Evolutionary conservation across 495 filamentous ascomycete genomes (phyloP).

Genomic region (Glonium stellatum): DNA sequence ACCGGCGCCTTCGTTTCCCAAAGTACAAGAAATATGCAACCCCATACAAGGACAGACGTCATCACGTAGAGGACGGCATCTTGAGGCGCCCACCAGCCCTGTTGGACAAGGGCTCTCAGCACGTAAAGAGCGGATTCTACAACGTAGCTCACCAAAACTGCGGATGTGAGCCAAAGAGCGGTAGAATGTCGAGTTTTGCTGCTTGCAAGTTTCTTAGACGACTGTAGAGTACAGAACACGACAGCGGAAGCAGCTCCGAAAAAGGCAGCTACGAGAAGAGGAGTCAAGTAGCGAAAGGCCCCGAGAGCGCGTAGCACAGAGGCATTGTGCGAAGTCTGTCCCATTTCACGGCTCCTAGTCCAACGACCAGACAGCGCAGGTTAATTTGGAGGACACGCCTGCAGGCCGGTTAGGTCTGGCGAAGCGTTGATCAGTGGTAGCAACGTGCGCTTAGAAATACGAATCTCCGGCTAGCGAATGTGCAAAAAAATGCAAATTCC

Average conservation of each 20-base stretch:
- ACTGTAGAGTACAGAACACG: background rate
- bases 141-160: background rate
- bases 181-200: background rate
- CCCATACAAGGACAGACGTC: constrained; percentile 6
- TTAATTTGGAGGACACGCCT: no score
- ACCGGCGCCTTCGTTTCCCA: background rate
- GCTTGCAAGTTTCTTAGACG: background rate
- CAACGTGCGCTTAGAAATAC: no score
- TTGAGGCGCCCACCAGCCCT: constrained; percentile 8
- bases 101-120: background rate
- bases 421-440: no score
- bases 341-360: background rate
- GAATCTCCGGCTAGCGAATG: background rate
- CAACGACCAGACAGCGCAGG: background rate
- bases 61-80: constrained; percentile 1
- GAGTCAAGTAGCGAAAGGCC: background rate
- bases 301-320: background rate
- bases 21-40: background rate
- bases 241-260: background rate
- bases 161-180: background rate
- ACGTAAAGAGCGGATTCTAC: background rate
- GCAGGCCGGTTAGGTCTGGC: no score
- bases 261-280: background rate
- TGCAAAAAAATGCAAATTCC: background rate
- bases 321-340: background rate